Evolutionary conservation across 2,329 filamentous ascomycete genomes (phyloP), one percentile per base, ranked within the genome.

Genomic region (Ascochyta fabae): DNA sequence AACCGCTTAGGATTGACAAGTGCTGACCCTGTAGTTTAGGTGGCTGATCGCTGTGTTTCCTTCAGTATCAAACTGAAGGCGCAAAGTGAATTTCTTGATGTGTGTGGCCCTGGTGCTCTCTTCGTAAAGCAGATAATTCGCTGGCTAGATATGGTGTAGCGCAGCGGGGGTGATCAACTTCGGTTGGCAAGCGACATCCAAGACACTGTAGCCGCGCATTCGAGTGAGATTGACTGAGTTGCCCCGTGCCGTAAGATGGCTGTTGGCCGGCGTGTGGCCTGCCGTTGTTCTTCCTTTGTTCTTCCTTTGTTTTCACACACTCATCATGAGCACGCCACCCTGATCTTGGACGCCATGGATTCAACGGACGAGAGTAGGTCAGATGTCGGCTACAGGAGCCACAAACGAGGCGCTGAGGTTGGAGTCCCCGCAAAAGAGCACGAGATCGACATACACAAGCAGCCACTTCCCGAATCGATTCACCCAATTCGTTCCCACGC

Each of bases 121-220:
- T 19, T 45, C 41, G 35, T 55, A 46, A 47, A 33, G 35, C 34
- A 38, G 47, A 29, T 38, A 46, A 48, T 36, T 38, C 24, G 39
- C 31, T 47, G 42, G 33, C 47, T 36, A 27, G 47, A 47, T 51
- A 6, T 9, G 47, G 53, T 33, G 31, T 56, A 56, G 53, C 22
- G 53, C 19, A 41, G 42, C 47, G 41, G 53, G 40, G 49, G 19
- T 40, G 29, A 44, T 45, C 33, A 41, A 52, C 59, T 56, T 68
- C 65, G 64, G 60, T 53, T 67, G 53, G 60, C 58, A 68, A 64
- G 59, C 65, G 65, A 68, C 57, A 49, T 35, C 36, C 27, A 52
- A 54, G 51, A 39, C 44, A 54, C 38, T 47, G 24, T 46, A 31
- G 56, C 33, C 23, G 44, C 45, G 48, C 46, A 48, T 44, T 33